Percentiles rank a stretch among this genome's conserved stretches.
Conservation (phyloP, 225 moss, liverwort and hornwort species). For the Rhytidiadelphus loreus region DNA sequence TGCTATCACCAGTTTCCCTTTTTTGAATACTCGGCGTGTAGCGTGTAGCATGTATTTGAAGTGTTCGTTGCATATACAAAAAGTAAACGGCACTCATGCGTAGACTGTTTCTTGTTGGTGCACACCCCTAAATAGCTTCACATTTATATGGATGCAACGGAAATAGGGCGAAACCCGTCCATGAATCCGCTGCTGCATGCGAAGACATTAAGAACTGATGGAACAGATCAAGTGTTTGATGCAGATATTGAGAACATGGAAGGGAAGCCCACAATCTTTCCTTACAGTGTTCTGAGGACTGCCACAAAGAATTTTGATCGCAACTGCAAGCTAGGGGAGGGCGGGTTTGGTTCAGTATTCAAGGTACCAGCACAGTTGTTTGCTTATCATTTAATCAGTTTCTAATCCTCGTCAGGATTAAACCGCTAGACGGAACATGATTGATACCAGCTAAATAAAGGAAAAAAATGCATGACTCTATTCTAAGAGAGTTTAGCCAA, state of each 20-base stretch:
- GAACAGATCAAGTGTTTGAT: not conserved
- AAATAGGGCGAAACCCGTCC: not conserved
- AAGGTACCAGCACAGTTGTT: constrained; percentile 12
- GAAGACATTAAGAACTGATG: not conserved
- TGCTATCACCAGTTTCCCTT: not conserved
- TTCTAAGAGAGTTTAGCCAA: not conserved
- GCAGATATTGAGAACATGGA: constrained; percentile 30
- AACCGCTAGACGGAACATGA: not conserved
- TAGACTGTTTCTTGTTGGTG: not conserved
- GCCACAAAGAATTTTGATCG: constrained; percentile 44
- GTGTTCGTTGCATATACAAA: not conserved
- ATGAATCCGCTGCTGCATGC: too few relatives aligned
- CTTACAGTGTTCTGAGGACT: constrained; percentile 25
- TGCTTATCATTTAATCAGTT: not conserved
- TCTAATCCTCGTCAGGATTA: not conserved
- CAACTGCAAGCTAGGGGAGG: constrained; percentile 32
- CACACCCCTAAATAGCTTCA: not conserved
- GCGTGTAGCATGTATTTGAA: not conserved
- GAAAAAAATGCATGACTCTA: not conserved
- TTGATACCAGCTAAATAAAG: not conserved
- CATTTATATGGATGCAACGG: not conserved
- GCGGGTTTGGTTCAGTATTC: constrained; percentile 43
- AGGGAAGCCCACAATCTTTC: constrained; percentile 35
- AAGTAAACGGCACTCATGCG: not conserved
- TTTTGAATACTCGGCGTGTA: not conserved